phyloP scores from a whole-genome alignment of 2,329 filamentous ascomycete species.

The Trichoderma lentiforme region DNA sequence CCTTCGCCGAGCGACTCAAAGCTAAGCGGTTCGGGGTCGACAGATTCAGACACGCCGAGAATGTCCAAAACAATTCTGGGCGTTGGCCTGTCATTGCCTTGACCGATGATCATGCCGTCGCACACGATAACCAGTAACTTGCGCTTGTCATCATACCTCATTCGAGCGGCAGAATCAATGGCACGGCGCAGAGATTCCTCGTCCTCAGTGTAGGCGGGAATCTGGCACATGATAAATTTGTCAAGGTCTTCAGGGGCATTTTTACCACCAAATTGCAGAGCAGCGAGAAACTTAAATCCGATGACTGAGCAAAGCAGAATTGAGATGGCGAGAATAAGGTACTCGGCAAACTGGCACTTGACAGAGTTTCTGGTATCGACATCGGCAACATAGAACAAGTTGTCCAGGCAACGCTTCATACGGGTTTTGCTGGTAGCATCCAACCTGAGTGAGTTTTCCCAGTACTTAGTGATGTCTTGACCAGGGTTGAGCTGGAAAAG shows the following conservation, averaged over 20 bases:
- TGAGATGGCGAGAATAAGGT: slow-evolving; percentile 83
- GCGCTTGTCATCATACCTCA: slow-evolving; percentile 97
- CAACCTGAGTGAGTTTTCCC: slow-evolving; percentile 63
- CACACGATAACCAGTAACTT: slow-evolving; percentile 91
- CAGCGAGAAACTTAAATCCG: slow-evolving; percentile 93
- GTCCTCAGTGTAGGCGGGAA: slow-evolving; percentile 96
- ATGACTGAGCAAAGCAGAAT: slow-evolving; percentile 78
- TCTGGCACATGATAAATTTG: slow-evolving; percentile 97
- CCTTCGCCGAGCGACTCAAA: slow-evolving; percentile 96
- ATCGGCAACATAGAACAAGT: slow-evolving; percentile 90
- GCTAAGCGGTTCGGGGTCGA: slow-evolving; percentile 92
- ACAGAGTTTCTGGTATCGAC: slow-evolving; percentile 86
- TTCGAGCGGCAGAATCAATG: slow-evolving; percentile 91
- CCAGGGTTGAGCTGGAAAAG: slow-evolving; percentile 77
- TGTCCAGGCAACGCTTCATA: slow-evolving; percentile 84
- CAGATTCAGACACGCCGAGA: slow-evolving; percentile 86
- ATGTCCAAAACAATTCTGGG: slow-evolving; percentile 96
- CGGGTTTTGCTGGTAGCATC: slow-evolving; percentile 53
- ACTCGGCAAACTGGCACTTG: slow-evolving; percentile 82
- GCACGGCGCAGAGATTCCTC: slow-evolving; percentile 95
- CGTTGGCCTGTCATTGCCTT: slow-evolving; percentile 94
- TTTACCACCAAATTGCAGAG: slow-evolving; percentile 88
- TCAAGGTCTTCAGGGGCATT: slow-evolving; percentile 93
- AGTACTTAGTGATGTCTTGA: slow-evolving; percentile 77
- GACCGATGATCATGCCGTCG: slow-evolving; percentile 99